These are phyloP conservation scores for Diaporthe sp. DNA, from an alignment of 2,329 filamentous ascomycete genomes.

Conservation along the genomic window DNA sequence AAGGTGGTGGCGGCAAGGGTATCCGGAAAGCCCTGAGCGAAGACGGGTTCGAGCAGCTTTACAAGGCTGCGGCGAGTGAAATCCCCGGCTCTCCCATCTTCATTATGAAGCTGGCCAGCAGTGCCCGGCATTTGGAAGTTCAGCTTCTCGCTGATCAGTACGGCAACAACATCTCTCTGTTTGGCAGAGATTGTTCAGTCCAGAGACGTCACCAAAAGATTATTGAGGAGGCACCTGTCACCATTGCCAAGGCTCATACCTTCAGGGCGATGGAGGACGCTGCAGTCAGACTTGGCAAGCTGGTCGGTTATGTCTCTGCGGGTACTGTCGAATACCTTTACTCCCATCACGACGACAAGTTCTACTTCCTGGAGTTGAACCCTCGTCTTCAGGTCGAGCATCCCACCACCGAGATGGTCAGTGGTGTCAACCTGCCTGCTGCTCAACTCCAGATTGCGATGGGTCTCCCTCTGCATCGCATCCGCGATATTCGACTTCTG, in stretches of 20 bases:
- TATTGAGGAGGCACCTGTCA: slow-evolving; percentile 98
- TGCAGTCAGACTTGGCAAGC: slow-evolving; percentile 90
- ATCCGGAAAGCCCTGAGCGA: slow-evolving; percentile 94
- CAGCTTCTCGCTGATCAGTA: slow-evolving; percentile 98
- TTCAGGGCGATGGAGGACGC: slow-evolving; percentile 98
- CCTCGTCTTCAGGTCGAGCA: slow-evolving; percentile 99
- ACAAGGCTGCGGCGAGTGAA: slow-evolving; percentile 96
- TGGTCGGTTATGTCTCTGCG: slow-evolving; percentile 98
- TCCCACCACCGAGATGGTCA: slow-evolving; percentile 99
- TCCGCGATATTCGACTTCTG: slow-evolving; percentile 94
- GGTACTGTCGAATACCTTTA: slow-evolving; percentile 99
- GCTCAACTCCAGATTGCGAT: slow-evolving; percentile 99
- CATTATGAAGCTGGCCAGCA: slow-evolving; percentile 99
- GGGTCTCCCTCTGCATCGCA: slow-evolving; percentile 95
- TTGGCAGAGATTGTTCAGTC: slow-evolving; percentile 98
- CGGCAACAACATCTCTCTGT: slow-evolving; percentile 99
- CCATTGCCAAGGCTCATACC: slow-evolving; percentile 88
- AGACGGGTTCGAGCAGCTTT: slow-evolving; percentile 86
- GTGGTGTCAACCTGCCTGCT: slow-evolving; percentile 95
- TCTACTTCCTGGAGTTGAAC: slow-evolving; percentile 99
- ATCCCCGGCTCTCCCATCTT: slow-evolving; percentile 99
- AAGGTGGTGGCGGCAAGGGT: slow-evolving; percentile 98
- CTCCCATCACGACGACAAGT: slow-evolving; percentile 97
- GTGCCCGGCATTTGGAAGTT: slow-evolving; percentile 96
- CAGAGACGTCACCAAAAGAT: slow-evolving; percentile 99